Evolutionary conservation across 257 asterid genomes (phyloP).

Genomic region (Solanum medicagineum): DNA sequence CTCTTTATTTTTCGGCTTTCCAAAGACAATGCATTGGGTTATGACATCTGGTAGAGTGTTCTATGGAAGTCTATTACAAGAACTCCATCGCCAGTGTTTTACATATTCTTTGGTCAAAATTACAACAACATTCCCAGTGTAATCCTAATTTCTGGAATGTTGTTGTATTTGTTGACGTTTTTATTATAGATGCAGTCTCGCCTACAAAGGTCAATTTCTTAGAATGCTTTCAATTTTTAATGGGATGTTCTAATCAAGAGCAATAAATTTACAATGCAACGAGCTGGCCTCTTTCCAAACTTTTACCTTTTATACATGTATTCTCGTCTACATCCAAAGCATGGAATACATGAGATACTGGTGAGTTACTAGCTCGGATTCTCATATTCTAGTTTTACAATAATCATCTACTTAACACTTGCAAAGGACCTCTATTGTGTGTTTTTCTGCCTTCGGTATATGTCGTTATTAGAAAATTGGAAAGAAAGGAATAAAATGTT

Average conservation of each 20-base stretch:
- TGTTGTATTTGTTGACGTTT: not conserved
- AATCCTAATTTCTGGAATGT: not conserved
- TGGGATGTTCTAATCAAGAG: not conserved
- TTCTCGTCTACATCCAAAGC: conserved; percentile 54
- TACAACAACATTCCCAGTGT: not conserved
- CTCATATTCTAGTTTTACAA: not conserved
- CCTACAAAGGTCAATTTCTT: not conserved
- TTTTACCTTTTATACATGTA: conserved; percentile 70
- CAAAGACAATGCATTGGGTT: not conserved
- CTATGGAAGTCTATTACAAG: not conserved
- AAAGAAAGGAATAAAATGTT: not conserved
- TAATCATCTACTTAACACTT: not conserved
- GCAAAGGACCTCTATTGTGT: not conserved
- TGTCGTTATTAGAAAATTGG: not conserved
- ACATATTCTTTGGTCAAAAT: not conserved
- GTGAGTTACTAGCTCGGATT: conserved; percentile 25
- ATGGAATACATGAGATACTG: conserved; percentile 68
- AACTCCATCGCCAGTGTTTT: not conserved
- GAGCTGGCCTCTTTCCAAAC: conserved; percentile 89
- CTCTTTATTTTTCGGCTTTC: not conserved
- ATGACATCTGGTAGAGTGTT: not conserved
- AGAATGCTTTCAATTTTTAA: not conserved
- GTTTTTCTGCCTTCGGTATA: not conserved
- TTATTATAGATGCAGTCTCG: not conserved
- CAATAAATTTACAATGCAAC: conserved; percentile 35